These are phyloP conservation scores for Hypoxylon rubiginosum DNA, from an alignment of 2,329 filamentous ascomycete species.

Conservation along the genomic window DNA sequence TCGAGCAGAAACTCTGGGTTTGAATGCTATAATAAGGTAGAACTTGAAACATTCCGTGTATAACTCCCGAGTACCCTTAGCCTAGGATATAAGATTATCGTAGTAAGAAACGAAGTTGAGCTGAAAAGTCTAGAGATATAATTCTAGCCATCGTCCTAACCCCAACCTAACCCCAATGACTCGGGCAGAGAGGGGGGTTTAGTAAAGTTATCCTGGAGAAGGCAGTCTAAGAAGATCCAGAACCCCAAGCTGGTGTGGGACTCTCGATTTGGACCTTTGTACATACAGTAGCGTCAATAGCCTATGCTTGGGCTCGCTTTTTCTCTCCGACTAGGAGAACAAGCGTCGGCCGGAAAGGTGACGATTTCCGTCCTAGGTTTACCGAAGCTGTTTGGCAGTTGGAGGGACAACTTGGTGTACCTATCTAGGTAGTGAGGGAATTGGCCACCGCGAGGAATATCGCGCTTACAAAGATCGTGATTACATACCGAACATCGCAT, in stretches of 20 bases:
- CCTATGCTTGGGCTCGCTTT: conserved; percentile 24
- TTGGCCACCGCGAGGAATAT: conserved; percentile 27
- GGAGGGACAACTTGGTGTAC: conserved; percentile 21
- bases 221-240: conserved; percentile 16
- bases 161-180: conserved; percentile 1
- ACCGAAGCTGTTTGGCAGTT: conserved; percentile 24
- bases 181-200: not conserved
- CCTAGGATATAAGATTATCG: not conserved
- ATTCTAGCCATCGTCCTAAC: not conserved
- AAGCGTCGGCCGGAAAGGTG: conserved; percentile 30
- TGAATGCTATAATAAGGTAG: not conserved
- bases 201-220: conserved; percentile 2
- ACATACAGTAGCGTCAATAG: conserved; percentile 29
- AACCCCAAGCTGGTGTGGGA: conserved; percentile 28
- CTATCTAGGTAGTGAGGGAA: conserved; percentile 18
- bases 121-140: not conserved
- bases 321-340: conserved; percentile 27
- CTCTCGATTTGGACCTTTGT: conserved; percentile 30
- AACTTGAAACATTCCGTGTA: not conserved
- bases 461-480: conserved; percentile 18
- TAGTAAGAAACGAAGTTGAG: not conserved
- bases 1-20: not conserved
- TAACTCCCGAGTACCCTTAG: not conserved
- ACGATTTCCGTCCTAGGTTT: conserved; percentile 28
- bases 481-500: not conserved